Evolutionary conservation across 208 protist species (phyloP).

Genomic region (Acanthamoeba lenticulata): DNA sequence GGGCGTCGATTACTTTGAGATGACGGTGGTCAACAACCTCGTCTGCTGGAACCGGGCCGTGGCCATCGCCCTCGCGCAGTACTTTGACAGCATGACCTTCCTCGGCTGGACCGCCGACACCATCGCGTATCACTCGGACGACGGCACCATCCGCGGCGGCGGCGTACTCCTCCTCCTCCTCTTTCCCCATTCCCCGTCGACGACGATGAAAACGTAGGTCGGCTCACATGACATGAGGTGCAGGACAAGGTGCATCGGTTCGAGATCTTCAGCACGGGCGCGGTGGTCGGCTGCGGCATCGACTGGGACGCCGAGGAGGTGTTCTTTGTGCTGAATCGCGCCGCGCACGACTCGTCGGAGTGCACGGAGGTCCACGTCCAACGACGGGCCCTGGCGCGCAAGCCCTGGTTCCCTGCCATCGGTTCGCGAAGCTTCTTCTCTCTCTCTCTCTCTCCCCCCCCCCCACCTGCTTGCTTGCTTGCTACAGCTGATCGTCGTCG

Average conservation of each 20-base stretch:
- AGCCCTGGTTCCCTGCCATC: neutral
- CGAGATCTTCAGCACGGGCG: neutral
- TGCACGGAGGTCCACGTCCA: neutral
- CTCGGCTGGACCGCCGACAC: neutral
- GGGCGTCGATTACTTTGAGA: slow-evolving; percentile 33
- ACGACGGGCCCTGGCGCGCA: neutral
- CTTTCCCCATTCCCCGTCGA: too few relatives aligned
- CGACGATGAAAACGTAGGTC: too few relatives aligned
- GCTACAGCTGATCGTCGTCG: too few relatives aligned
- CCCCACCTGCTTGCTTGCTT: neutral
- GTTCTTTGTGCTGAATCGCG: neutral
- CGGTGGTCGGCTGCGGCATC: neutral
- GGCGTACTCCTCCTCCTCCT: neutral
- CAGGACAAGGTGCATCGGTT: neutral
- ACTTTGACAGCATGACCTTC: neutral
- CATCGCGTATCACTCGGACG: slow-evolving; percentile 46
- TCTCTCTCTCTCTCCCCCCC: neutral
- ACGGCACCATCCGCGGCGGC: neutral
- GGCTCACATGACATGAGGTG: too few relatives aligned
- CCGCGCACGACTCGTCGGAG: neutral
- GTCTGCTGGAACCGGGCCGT: neutral
- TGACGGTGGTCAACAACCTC: neutral
- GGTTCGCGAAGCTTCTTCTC: neutral
- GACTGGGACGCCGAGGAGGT: neutral
- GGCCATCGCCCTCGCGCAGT: neutral